Conservation (phyloP, 768 basidiomycete genomes). For the Galerina sulciceps region DNA sequence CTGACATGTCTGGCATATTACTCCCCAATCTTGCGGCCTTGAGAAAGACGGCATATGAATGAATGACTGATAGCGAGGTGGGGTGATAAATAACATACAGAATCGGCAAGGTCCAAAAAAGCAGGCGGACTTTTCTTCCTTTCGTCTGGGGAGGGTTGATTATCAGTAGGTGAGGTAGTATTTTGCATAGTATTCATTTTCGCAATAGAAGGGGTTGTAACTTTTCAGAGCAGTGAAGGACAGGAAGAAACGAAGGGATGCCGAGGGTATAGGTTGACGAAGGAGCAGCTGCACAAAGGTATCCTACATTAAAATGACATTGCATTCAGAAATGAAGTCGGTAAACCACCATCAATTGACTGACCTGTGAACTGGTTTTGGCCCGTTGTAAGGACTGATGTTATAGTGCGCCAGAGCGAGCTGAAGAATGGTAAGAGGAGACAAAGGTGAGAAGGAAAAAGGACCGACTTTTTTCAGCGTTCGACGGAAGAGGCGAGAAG, state of each 20-base stretch:
- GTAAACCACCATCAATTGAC: constrained; percentile 32
- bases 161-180: constrained; percentile 75
- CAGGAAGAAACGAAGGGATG: constrained; percentile 54
- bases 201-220: constrained; percentile 43
- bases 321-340: constrained; percentile 27
- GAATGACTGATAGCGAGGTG: constrained; percentile 8
- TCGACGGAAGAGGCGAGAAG: constrained; percentile 35
- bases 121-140: constrained; percentile 89
- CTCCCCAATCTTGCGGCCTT: constrained; percentile 84
- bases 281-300: constrained; percentile 70
- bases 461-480: constrained; percentile 51
- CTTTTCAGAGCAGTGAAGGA: constrained; percentile 60
- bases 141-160: constrained; percentile 67
- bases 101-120: constrained; percentile 92
- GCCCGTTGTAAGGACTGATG: constrained; percentile 82
- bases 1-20: constrained; percentile 87
- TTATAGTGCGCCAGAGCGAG: constrained; percentile 72
- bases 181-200: constrained; percentile 77
- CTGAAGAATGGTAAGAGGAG: constrained; percentile 24
- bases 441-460: constrained; percentile 20
- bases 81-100: constrained; percentile 55
- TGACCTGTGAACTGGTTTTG: constrained; percentile 70
- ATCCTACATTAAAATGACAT: constrained; percentile 42
- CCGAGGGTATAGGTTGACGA: constrained; percentile 54
- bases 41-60: constrained; percentile 24